phyloP scores from a whole-genome alignment of 2,329 filamentous ascomycete species.

The Coniella vitis region DNA sequence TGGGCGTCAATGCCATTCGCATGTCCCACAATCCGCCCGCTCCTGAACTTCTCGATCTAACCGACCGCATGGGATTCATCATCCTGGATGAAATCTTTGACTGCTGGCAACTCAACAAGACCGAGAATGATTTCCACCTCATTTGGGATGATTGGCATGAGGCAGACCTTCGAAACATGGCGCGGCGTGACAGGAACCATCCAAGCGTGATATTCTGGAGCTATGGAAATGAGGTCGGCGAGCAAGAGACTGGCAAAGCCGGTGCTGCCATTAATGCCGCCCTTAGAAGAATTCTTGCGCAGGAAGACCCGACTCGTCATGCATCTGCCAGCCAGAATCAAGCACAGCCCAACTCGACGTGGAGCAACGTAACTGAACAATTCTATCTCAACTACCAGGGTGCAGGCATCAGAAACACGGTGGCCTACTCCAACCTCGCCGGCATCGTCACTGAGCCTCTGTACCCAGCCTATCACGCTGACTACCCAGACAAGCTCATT shows the following conservation, averaged over 20 bases:
- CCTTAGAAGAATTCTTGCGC: slow-evolving; percentile 34
- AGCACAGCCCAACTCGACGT: slow-evolving; percentile 31
- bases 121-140: slow-evolving; percentile 40
- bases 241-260: slow-evolving; percentile 32
- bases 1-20: slow-evolving; percentile 43
- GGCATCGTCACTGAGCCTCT: slow-evolving; percentile 24
- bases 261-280: slow-evolving; percentile 26
- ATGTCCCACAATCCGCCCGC: slow-evolving; percentile 49
- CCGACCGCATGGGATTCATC: slow-evolving; percentile 42
- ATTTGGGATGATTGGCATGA: slow-evolving; percentile 49
- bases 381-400: slow-evolving; percentile 51
- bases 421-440: slow-evolving; percentile 4
- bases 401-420: slow-evolving; percentile 34
- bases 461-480: slow-evolving; percentile 37
- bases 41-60: slow-evolving; percentile 40
- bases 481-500: slow-evolving; percentile 41
- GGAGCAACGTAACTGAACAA: slow-evolving; percentile 38
- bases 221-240: slow-evolving; percentile 46
- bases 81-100: slow-evolving; percentile 51
- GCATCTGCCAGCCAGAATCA: slow-evolving; percentile 40
- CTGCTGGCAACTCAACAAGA: slow-evolving; percentile 41
- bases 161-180: slow-evolving; percentile 41
- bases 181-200: slow-evolving; percentile 50
- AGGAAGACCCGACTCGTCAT: slow-evolving; percentile 42
- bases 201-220: slow-evolving; percentile 47